Evolutionary conservation across 2,329 filamentous ascomycete species (phyloP), one percentile per base, ranked within the genome.

Genomic region (Thelonectria olida): DNA sequence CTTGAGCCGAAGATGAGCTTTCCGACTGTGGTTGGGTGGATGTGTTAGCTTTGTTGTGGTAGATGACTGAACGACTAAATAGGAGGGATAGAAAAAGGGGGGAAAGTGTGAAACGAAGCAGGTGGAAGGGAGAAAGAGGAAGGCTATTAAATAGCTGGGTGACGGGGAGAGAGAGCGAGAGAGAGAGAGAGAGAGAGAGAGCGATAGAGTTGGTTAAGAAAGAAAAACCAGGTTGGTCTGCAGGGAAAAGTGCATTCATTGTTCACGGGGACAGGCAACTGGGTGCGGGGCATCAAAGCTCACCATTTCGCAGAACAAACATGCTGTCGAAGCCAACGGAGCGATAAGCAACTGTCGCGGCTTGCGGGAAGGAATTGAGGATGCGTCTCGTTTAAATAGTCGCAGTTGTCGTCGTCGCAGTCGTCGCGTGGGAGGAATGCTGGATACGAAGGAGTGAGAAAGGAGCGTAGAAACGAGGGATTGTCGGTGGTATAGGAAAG

Each of bases 1-100:
- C 87, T 88, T 63, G 85, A 88, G 75, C 96, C 93, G 76, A 98
- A 98, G 75, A 98, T 89, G 74, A 96, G 90, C 80, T 97, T 97
- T 80, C 92, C 92, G 70, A 97, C 93, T 96, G 63, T 39, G 54
- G 53, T 23, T 22, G 34, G 36, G 45, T 38, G 13, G 36, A 19
- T 25, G 22, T 12, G 61, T 72, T 52, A 72, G 67, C 36, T 45
- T 27, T 38, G n/a, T n/a, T n/a, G n/a, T n/a, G 20, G 45, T 19
- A 44, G 45, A 57, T 44, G 12, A 10, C 23, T 15, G 12, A 49
- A 27, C 10, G 41, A 25, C 52, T n/a, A n/a, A n/a, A n/a, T n/a
- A n/a, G n/a, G n/a, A n/a, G n/a, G n/a, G n/a, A n/a, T n/a, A n/a
- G n/a, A n/a, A n/a, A n/a, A n/a, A n/a, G n/a, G 52, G 36, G 42